Conservation (phyloP, 176 grass and related monocot species). For the Neostapfia colusana region DNA sequence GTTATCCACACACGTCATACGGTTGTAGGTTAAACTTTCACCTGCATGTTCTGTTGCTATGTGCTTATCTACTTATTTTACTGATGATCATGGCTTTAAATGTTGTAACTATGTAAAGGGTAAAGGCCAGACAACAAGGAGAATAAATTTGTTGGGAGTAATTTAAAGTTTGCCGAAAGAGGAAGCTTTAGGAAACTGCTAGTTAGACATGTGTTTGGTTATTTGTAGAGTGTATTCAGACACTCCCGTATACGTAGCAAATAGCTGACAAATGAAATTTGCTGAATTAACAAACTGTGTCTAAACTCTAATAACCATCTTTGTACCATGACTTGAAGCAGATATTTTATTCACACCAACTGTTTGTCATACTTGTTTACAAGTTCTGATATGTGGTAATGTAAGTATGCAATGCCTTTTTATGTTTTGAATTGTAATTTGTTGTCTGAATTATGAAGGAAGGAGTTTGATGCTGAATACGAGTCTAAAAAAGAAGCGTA, state of each 20-base stretch:
- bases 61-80: background rate
- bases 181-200: background rate
- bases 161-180: background rate
- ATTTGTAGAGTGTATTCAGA: background rate
- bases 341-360: background rate
- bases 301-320: background rate
- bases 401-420: constrained; percentile 9
- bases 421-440: constrained; percentile 24
- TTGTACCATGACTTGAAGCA: background rate
- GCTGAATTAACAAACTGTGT: background rate
- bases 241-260: background rate
- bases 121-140: background rate
- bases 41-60: background rate
- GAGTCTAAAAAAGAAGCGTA: constrained; percentile 44
- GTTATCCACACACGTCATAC: background rate
- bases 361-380: background rate
- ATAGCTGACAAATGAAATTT: background rate
- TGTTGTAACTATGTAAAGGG: background rate
- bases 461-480: constrained; percentile 72
- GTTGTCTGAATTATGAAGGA: constrained; percentile 57
- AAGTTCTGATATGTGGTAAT: background rate
- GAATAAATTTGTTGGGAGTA: background rate
- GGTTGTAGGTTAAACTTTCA: background rate
- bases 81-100: background rate
- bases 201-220: background rate